phyloP scores from a whole-genome alignment of 106 monocot species.

The Dendrobium catenatum region DNA sequence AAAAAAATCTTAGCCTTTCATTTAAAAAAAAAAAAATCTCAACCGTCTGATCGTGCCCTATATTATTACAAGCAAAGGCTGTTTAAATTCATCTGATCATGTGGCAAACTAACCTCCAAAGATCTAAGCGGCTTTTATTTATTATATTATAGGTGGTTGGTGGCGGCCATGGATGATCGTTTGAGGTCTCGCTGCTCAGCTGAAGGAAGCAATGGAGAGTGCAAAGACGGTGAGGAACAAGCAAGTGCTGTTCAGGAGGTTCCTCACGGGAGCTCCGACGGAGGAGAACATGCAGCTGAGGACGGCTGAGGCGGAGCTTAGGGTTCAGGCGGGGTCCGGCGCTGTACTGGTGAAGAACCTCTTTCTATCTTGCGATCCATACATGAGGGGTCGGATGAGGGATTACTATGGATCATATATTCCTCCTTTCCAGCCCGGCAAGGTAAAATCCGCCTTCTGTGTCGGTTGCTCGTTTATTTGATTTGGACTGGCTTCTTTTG shows the following conservation, averaged over 20 bases:
- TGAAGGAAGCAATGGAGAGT: not conserved
- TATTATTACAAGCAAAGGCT: no score
- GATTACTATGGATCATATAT: conserved; percentile 58
- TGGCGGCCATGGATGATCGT: no score
- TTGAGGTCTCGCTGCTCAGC: not conserved
- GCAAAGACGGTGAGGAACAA: conserved; percentile 29
- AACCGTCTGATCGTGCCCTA: no score
- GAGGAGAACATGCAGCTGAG: conserved; percentile 62
- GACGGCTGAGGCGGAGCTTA: conserved; percentile 8
- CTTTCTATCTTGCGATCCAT: conserved; percentile 85
- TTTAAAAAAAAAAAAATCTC: no score
- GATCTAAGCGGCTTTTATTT: no score
- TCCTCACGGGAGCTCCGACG: conserved; percentile 36
- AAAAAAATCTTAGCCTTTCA: no score
- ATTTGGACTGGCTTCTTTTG: no score
- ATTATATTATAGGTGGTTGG: no score
- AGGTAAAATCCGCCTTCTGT: conserved; percentile 22
- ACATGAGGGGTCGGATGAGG: conserved; percentile 78
- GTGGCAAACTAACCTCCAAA: no score
- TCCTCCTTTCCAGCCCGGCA: conserved; percentile 60
- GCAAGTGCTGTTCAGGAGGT: conserved; percentile 48
- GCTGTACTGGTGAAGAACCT: conserved; percentile 63
- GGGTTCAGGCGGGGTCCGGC: conserved; percentile 31
- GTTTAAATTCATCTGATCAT: no score
- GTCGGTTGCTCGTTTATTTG: no score